A percentile compares a stretch with the other conserved stretches of the same genome.
These are phyloP conservation scores for Blechomonas ayalai DNA, from an alignment of 208 protist genomes.

Conservation along the genomic window DNA sequence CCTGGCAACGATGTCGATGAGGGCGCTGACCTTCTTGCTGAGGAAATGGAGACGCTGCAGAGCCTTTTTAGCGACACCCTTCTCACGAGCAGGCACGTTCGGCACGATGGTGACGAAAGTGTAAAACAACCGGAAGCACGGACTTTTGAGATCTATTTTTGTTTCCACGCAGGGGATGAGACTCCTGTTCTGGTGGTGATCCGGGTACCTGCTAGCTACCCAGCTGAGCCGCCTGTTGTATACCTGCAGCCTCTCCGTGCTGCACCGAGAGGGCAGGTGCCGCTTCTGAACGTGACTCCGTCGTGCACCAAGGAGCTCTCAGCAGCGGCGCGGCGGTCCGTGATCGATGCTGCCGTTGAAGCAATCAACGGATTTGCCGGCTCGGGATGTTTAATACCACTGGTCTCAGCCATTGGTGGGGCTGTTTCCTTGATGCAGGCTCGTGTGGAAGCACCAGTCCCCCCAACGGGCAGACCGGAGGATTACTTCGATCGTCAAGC, in stretches of 20 bases:
- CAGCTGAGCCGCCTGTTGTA: constrained; percentile 57
- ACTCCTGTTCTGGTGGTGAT: constrained; percentile 45
- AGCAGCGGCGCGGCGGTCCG: constrained; percentile 30
- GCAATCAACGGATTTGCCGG: constrained; percentile 58
- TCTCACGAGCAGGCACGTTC: constrained; percentile 44
- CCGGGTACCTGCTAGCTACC: constrained; percentile 72
- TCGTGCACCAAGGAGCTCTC: constrained; percentile 61
- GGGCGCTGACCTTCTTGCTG: constrained; percentile 45
- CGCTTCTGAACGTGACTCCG: constrained; percentile 26
- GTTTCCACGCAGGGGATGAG: constrained; percentile 40
- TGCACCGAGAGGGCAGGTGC: constrained; percentile 8
- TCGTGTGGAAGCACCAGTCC: constrained; percentile 5
- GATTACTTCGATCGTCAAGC: constrained; percentile 12
- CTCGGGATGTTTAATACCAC: constrained; percentile 52
- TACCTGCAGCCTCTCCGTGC: constrained; percentile 47
- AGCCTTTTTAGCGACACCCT: constrained; percentile 66
- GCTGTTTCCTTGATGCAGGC: constrained; percentile 22
- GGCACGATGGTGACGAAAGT: constrained; percentile 41
- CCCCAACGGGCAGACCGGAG: constrained; percentile 5
- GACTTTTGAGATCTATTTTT: constrained; percentile 64
- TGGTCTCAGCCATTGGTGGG: constrained; percentile 62
- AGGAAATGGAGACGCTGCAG: constrained; percentile 59
- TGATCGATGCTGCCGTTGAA: constrained; percentile 68
- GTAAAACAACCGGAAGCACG: no score
- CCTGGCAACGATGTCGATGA: constrained; percentile 24